These are phyloP conservation scores for Lasiosphaeria miniovina DNA, from an alignment of 495 filamentous ascomycete species.

Conservation along the genomic window DNA sequence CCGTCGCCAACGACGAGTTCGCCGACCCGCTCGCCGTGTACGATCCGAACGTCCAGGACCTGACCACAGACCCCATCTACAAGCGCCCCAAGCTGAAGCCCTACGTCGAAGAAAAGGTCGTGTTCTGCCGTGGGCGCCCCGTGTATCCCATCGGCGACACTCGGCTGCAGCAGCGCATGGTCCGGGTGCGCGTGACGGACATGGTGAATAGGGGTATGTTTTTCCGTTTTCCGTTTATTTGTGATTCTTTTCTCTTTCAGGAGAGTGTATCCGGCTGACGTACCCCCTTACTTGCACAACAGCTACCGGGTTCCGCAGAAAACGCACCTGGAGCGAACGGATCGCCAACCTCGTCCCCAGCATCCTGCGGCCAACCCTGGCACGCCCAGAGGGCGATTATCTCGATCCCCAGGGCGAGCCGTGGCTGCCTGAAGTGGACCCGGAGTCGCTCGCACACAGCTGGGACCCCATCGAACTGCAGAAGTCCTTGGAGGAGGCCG, in stretches of 20 bases:
- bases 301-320: neutral
- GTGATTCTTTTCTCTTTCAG: neutral
- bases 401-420: neutral
- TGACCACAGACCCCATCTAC: constrained; percentile 13
- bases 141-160: constrained; percentile 29
- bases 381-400: neutral
- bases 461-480: constrained; percentile 11
- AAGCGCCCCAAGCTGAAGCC: constrained; percentile 18
- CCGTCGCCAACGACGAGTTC: constrained; percentile 4
- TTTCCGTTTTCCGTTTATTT: neutral
- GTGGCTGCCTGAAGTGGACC: constrained; percentile 10
- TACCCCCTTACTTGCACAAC: constrained; percentile 7
- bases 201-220: constrained; percentile 17
- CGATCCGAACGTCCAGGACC: constrained; percentile 18
- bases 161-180: constrained; percentile 13
- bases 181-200: constrained; percentile 17
- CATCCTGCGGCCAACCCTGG: neutral
- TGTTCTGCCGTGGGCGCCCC: constrained; percentile 18
- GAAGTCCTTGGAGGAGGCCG: too few relatives aligned
- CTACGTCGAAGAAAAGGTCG: constrained; percentile 18
- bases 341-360: neutral
- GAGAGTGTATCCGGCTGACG: neutral
- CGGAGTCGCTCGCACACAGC: constrained; percentile 5
- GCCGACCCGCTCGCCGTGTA: constrained; percentile 17
- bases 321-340: neutral